Conservation (phyloP, 164 flowering plant species). For the Litsea cubeba region DNA sequence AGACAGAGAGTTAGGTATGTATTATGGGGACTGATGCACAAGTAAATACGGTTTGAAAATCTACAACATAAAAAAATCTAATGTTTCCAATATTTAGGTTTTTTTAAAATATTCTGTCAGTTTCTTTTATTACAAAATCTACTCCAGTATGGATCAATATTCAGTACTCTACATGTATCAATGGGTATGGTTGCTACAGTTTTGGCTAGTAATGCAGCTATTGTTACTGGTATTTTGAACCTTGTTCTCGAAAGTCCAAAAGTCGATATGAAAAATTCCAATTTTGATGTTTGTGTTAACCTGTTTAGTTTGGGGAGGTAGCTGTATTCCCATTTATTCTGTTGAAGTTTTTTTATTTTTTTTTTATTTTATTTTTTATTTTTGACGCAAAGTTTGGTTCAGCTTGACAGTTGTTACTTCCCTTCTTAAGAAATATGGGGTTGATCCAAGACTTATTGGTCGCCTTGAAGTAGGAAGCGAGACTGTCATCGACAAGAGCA, state of each 20-base stretch:
- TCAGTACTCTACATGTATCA: too few species aligned
- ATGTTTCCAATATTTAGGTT: too few species aligned
- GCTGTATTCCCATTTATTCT: not conserved
- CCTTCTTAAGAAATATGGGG: constrained; percentile 79
- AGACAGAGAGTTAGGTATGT: too few species aligned
- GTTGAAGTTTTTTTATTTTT: not conserved
- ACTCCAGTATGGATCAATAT: too few species aligned
- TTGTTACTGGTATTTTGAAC: too few species aligned
- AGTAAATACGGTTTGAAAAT: too few species aligned
- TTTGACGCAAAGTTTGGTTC: constrained; percentile 16
- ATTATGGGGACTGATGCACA: too few species aligned
- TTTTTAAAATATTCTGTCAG: too few species aligned
- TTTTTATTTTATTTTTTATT: not conserved
- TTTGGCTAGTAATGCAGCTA: too few species aligned
- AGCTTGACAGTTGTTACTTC: constrained; percentile 89
- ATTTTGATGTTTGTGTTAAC: not conserved
- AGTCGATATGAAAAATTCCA: not conserved
- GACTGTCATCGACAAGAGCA: constrained; percentile 99
- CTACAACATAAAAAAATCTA: too few species aligned
- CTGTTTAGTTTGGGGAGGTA: not conserved
- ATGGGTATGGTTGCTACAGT: too few species aligned
- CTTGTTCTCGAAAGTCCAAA: not conserved
- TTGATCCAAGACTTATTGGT: constrained; percentile 90
- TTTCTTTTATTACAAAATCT: too few species aligned
- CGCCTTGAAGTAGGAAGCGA: constrained; percentile 98